Evolutionary conservation across 2,329 filamentous ascomycete species (phyloP).

Genomic region (Fusarium tanahbumbuense): DNA sequence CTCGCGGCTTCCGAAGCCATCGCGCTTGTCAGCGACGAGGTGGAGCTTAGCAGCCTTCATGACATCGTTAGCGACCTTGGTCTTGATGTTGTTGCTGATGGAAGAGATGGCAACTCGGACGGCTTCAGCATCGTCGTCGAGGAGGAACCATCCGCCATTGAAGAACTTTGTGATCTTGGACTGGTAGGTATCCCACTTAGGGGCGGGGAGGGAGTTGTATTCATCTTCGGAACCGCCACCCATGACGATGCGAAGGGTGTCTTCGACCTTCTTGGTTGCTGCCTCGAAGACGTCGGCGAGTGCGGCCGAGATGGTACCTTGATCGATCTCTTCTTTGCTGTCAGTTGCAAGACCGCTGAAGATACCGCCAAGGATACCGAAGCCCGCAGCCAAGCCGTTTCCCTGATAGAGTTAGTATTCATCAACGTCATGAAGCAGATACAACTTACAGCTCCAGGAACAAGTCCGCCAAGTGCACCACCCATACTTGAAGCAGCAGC

Average conservation of each 20-base stretch:
- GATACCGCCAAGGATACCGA: conserved; percentile 4
- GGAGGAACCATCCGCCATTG: conserved; percentile 29
- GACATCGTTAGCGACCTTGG: conserved; percentile 32
- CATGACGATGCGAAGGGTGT: conserved; percentile 4
- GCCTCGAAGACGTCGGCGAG: conserved; percentile 11
- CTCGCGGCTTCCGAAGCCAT: neutral
- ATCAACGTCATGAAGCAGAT: neutral
- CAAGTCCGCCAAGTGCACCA: conserved; percentile 7
- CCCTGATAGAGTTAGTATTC: neutral
- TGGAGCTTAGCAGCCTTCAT: conserved; percentile 26
- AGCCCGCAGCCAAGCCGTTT: conserved; percentile 1
- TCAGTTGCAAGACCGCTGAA: neutral
- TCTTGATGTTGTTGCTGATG: conserved; percentile 30
- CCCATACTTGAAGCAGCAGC: conserved; percentile 4
- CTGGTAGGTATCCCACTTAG: conserved; percentile 22
- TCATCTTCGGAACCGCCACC: conserved; percentile 16
- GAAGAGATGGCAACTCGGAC: conserved; percentile 20
- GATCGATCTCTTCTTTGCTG: conserved; percentile 5
- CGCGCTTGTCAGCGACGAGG: conserved; percentile 28
- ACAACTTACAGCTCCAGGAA: conserved; percentile 11
- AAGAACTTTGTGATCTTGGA: conserved; percentile 33
- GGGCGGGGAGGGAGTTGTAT: conserved; percentile 17
- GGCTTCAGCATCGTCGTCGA: conserved; percentile 27
- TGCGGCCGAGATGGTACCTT: neutral
- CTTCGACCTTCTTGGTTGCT: conserved; percentile 3